Conservation (phyloP, 257 asterid genomes). For the Plantago elongata region DNA sequence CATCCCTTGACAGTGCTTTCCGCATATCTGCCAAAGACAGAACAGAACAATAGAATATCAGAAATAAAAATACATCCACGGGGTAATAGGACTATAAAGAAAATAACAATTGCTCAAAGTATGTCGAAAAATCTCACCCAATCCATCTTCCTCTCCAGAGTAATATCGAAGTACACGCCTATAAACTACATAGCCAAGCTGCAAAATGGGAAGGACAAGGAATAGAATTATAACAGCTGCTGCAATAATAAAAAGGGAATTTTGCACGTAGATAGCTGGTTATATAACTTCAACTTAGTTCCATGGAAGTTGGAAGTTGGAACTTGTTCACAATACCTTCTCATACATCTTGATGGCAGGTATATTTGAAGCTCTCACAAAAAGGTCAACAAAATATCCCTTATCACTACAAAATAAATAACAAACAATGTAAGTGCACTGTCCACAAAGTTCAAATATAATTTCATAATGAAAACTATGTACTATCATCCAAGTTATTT, state of each 20-base stretch:
- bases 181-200: conserved; percentile 85
- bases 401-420: conserved; percentile 50
- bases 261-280: background rate
- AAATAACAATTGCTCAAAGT: conserved; percentile 6
- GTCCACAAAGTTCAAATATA: background rate
- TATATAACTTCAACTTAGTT: background rate
- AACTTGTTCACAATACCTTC: conserved; percentile 51
- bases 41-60: background rate
- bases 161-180: conserved; percentile 91
- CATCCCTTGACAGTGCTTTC: conserved; percentile 89
- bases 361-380: conserved; percentile 91
- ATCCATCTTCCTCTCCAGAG: conserved; percentile 96
- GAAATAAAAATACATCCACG: background rate
- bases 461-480: no score
- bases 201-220: conserved; percentile 19
- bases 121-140: conserved; percentile 52
- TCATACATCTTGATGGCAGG: conserved; percentile 99
- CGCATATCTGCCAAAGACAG: conserved; percentile 65
- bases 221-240: background rate
- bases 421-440: background rate
- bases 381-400: conserved; percentile 94
- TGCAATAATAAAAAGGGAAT: conserved; percentile 2
- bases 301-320: background rate
- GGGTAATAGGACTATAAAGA: background rate
- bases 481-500: no score